Evolutionary conservation across 768 basidiomycete genomes (phyloP).

Genomic region (Boletus huronensis): DNA sequence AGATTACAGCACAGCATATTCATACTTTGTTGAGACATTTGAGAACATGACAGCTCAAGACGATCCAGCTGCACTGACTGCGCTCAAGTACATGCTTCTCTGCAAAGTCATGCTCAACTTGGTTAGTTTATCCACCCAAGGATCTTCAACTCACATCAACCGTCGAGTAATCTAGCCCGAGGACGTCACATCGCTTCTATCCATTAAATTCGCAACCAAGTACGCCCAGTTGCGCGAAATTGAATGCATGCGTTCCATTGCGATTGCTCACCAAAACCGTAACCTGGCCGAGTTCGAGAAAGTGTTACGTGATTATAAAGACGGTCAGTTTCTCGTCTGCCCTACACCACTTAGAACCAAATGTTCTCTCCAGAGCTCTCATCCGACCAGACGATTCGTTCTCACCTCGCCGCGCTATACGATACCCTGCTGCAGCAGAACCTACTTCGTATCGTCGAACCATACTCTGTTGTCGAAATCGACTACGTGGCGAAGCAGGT

Average conservation of each 20-base stretch:
- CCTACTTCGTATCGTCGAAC: slow-evolving; percentile 90
- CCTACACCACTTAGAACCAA: background rate
- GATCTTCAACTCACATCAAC: background rate
- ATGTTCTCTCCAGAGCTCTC: slow-evolving; percentile 67
- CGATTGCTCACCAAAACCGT: slow-evolving; percentile 88
- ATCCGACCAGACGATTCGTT: slow-evolving; percentile 92
- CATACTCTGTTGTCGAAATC: slow-evolving; percentile 90
- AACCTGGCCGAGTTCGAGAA: slow-evolving; percentile 88
- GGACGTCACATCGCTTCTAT: slow-evolving; percentile 83
- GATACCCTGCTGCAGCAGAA: slow-evolving; percentile 97
- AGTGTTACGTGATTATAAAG: slow-evolving; percentile 80
- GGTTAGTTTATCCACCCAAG: slow-evolving; percentile 45
- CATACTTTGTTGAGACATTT: slow-evolving; percentile 96
- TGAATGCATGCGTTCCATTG: slow-evolving; percentile 94
- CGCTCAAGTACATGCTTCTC: slow-evolving; percentile 95
- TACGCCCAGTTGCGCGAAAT: slow-evolving; percentile 87
- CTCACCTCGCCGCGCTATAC: slow-evolving; percentile 90
- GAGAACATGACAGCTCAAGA: slow-evolving; percentile 82
- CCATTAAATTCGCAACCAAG: slow-evolving; percentile 83
- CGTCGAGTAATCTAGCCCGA: slow-evolving; percentile 59
- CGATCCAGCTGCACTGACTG: slow-evolving; percentile 69
- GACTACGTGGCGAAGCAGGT: slow-evolving; percentile 84
- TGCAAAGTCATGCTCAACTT: slow-evolving; percentile 98
- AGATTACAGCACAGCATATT: slow-evolving; percentile 95
- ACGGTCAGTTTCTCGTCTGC: slow-evolving; percentile 44